Evolutionary conservation across 257 asterid genomes (phyloP), one percentile per base, ranked within the genome.

Genomic region (Paulownia fortunei): DNA sequence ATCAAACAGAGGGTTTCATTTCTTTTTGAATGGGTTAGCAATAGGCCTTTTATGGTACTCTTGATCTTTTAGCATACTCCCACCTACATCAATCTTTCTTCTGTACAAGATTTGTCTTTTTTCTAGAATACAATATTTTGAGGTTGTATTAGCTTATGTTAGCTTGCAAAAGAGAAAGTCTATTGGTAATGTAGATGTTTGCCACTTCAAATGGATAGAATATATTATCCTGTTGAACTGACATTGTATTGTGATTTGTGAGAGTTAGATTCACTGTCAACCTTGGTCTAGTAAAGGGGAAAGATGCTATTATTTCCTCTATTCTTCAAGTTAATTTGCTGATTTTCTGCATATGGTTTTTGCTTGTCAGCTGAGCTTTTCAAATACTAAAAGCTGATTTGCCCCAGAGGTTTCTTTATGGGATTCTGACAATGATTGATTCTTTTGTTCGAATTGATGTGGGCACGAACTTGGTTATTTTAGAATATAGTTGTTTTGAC

Each of bases 131-230:
- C 44, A 13, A 5, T 52, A 1, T 6, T 24, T 6, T n/a, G 46
- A 51, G 18, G 32, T 2, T 32, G 26, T 51, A 34, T 51, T 51
- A 51, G 76, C 12, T 51, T 27, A 1, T 0, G 11, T 21, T 34
- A 10, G 30, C 24, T 49, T 34, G 32, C 34, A 10, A 49, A 49
- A 19, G 46, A 24, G 42, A 68, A 49, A 41, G 13, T 51, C 39
- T 21, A 3, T 21, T 18, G 49, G 62, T 37, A 15, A 34, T 61
- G 32, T 19, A 30, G 61, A 41, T 27, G 42, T 56, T 74, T 61
- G 23, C 61, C 23, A 11, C 60, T 73, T 47, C 58, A 63, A 32
- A 32, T 62, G 64, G 55, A 36, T 69, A 74, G 77, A 58, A 41
- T 58, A 23, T 60, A 11, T 16, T 13, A 30, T 39, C 72, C 42